phyloP scores from a whole-genome alignment of 768 basidiomycete species.

The Dioszegia aurantiaca region DNA sequence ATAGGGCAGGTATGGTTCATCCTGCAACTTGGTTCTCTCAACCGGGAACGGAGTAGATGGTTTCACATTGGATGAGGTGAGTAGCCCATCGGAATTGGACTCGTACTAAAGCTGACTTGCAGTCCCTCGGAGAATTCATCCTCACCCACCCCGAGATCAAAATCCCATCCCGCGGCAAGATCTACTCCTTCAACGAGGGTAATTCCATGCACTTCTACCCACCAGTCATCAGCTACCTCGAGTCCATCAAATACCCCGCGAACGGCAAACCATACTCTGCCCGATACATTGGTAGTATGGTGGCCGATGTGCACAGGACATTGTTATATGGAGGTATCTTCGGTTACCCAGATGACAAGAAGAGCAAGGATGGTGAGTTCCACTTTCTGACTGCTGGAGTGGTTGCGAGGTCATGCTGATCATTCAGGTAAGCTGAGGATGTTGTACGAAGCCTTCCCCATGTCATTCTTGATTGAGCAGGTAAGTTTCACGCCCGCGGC shows the following conservation, averaged over 20 bases:
- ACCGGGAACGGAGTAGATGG: slow-evolving; percentile 96
- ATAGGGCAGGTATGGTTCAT: slow-evolving; percentile 76
- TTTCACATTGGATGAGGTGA: slow-evolving; percentile 84
- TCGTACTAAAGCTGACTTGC: slow-evolving; percentile 10
- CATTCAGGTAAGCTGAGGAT: slow-evolving; percentile 77
- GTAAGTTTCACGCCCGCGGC: slow-evolving; percentile 47
- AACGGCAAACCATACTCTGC: slow-evolving; percentile 57
- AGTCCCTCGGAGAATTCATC: slow-evolving; percentile 92
- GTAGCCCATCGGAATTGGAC: slow-evolving; percentile 2
- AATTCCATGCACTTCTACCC: slow-evolving; percentile 97
- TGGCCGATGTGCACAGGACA: slow-evolving; percentile 88
- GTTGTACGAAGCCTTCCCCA: slow-evolving; percentile 96
- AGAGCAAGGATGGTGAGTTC: slow-evolving; percentile 68
- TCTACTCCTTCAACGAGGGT: slow-evolving; percentile 99
- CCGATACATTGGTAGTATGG: slow-evolving; percentile 92
- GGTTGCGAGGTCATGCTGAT: neutral
- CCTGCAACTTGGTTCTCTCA: slow-evolving; percentile 90
- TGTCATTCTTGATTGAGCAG: slow-evolving; percentile 92
- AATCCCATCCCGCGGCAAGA: slow-evolving; percentile 91
- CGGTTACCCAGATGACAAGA: slow-evolving; percentile 96
- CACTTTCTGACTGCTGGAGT: neutral
- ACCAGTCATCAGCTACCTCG: slow-evolving; percentile 74
- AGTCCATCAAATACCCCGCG: slow-evolving; percentile 60
- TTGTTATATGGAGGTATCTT: slow-evolving; percentile 97
- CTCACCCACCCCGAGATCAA: slow-evolving; percentile 96